Percentiles rank a stretch among this genome's conserved stretches.
These are phyloP conservation scores for Trichopus zeylanicus DNA, from an alignment of 116 monocot species.

Conservation along the genomic window DNA sequence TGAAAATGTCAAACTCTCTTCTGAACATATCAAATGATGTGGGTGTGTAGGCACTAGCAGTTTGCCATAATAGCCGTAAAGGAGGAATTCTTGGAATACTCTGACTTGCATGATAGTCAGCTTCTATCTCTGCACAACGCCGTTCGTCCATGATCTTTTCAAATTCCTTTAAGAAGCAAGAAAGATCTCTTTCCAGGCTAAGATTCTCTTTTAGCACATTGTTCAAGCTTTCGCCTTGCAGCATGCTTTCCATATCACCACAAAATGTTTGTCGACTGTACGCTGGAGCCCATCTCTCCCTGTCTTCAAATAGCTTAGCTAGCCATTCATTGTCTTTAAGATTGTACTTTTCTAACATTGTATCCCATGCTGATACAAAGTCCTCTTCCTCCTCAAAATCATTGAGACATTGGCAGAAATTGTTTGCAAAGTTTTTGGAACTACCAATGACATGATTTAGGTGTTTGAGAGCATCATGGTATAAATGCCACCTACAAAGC, in stretches of 20 bases:
- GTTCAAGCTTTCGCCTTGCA: conserved; percentile 27
- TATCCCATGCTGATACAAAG: conserved; percentile 34
- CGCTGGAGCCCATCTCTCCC: conserved; percentile 36
- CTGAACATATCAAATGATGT: conserved; percentile 44
- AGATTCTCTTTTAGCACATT: conserved; percentile 25
- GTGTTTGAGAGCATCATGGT: conserved; percentile 28
- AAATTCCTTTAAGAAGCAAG: conserved; percentile 26
- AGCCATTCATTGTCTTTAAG: conserved; percentile 46
- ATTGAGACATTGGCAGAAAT: conserved; percentile 41
- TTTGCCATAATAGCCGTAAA: conserved; percentile 41
- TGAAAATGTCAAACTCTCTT: conserved; percentile 36
- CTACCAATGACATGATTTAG: conserved; percentile 30
- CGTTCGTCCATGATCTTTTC: conserved; percentile 35
- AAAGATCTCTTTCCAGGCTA: conserved; percentile 23
- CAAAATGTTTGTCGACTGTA: conserved; percentile 40
- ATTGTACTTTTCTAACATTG: conserved; percentile 39
- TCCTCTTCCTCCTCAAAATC: conserved; percentile 42
- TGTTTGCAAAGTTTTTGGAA: conserved; percentile 32
- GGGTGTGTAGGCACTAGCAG: conserved; percentile 43
- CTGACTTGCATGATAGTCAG: conserved; percentile 48
- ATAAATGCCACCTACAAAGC: conserved; percentile 34
- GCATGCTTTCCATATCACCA: conserved; percentile 33
- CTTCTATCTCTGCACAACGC: conserved; percentile 41
- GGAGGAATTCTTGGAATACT: conserved; percentile 26
- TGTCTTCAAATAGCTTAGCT: conserved; percentile 32